Base-by-base conservation (phyloP, 352 stramenopile genomes). In the Pythium periplocum region DNA sequence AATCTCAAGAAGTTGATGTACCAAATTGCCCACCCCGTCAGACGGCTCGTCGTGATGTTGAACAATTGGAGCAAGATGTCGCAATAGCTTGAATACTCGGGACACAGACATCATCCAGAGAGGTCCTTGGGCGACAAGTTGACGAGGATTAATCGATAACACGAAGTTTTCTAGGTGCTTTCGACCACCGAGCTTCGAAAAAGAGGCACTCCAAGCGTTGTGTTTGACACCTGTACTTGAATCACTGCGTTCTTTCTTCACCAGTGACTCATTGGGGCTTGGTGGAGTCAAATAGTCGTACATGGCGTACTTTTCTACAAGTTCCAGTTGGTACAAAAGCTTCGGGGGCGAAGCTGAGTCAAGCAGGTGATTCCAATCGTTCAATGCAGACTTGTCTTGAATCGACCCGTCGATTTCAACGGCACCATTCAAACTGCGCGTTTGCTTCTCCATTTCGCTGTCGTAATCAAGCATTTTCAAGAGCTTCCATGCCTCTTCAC, bases 381-480 rank as follows among this genome's bases (percentile, higher is more conserved):
- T 79, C 31, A 55, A 56, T 11, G 48, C 59, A 3, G 68, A 42
- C 1, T 61, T 55, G 33, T 69, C 72, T 36, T 65, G 70, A 43
- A 89, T 83, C 1, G 77, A 83, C 6, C 83, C 80, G 61, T 92
- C 82, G 34, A 91, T 88, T 10, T 66, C 75, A 31, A 92, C 59
- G 36, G 72, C 53, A 38, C 67, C 62, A 44, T 89, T 86, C 12
- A 94, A 57, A 12, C 76, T 86, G 26, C 79, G 79, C 45, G 73
- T 86, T 8, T 68, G 74, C 53, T 87, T 90, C 58, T 89, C 81
- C 72, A 91, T 87, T 30, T 61, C 40, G 6, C 70, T 60, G 57
- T 90, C 72, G 17, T 73, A 75, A 34, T 71, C 68, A 9, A 94
- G 57, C 34, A 91, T 58, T 46, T 87, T 92, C 10, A 94, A 45